Conservation (phyloP, 768 basidiomycete genomes). For the Tulasnella sp. region DNA sequence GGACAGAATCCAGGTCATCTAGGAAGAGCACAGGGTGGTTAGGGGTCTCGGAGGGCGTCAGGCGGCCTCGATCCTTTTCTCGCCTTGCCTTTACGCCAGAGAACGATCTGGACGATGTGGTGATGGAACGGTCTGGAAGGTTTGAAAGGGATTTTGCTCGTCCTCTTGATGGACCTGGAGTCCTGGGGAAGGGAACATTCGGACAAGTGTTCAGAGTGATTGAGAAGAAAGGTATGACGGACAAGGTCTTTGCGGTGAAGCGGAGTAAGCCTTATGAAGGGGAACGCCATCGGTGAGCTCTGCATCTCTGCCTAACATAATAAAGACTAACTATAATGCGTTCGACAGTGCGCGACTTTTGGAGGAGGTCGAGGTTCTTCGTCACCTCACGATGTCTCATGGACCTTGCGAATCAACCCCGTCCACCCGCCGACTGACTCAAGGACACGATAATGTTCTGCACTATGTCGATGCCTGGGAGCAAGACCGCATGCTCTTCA, state of each 20-base stretch:
- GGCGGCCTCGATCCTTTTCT: constrained; percentile 8
- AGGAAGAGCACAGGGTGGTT: not conserved
- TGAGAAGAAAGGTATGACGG: constrained; percentile 35
- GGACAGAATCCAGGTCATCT: not conserved
- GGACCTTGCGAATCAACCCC: constrained; percentile 1
- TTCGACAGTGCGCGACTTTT: constrained; percentile 52
- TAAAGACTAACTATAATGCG: not conserved
- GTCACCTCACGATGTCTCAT: constrained; percentile 41
- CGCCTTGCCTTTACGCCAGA: constrained; percentile 2
- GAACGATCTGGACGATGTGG: not conserved
- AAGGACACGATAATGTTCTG: constrained; percentile 66
- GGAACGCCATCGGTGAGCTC: constrained; percentile 63
- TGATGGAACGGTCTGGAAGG: constrained; percentile 42
- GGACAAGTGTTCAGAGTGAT: constrained; percentile 82
- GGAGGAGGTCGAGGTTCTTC: constrained; percentile 88
- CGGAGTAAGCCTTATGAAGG: constrained; percentile 89
- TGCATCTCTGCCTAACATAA: not conserved
- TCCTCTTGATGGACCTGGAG: constrained; percentile 39
- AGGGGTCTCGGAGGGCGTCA: not conserved
- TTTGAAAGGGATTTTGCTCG: constrained; percentile 67
- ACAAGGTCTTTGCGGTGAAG: constrained; percentile 71
- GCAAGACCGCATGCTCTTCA: constrained; percentile 73
- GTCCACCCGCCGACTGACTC: constrained; percentile 21
- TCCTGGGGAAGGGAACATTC: constrained; percentile 81
- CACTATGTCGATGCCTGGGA: constrained; percentile 94